Conservation (phyloP, 129 eudicot genomes). For the Saussurea involucrata region DNA sequence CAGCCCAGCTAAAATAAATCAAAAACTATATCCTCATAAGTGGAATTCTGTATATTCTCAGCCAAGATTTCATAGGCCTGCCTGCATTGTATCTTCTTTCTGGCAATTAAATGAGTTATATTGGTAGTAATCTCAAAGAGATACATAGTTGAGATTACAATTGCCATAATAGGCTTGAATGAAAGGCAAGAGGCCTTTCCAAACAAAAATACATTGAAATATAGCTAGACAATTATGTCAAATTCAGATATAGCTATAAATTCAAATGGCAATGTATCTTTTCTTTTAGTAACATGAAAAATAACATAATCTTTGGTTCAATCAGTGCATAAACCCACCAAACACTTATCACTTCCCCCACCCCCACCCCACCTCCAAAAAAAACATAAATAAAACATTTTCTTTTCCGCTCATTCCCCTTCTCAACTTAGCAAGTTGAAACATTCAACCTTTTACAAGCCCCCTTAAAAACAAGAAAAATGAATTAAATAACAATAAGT, state of each 20-base stretch:
- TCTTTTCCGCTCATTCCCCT: neutral
- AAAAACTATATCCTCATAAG: neutral
- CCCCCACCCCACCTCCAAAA: neutral
- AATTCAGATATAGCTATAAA: neutral
- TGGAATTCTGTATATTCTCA: neutral
- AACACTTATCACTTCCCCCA: neutral
- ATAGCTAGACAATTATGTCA: neutral
- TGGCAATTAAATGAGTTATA: neutral
- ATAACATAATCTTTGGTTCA: neutral
- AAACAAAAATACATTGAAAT: neutral
- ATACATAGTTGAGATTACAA: neutral
- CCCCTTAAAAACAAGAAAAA: neutral
- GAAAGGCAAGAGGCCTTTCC: neutral
- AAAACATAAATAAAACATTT: neutral
- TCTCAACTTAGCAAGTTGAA: neutral
- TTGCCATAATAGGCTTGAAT: neutral
- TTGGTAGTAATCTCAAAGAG: neutral
- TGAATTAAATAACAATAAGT: neutral
- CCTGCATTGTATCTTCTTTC: neutral
- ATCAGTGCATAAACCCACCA: neutral
- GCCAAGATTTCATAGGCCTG: neutral
- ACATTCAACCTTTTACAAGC: neutral
- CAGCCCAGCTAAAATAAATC: neutral
- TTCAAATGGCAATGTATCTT: neutral
- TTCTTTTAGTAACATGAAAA: neutral